phyloP scores from a whole-genome alignment of 208 protist genomes.

The Trypanosomatidae sp. region DNA sequence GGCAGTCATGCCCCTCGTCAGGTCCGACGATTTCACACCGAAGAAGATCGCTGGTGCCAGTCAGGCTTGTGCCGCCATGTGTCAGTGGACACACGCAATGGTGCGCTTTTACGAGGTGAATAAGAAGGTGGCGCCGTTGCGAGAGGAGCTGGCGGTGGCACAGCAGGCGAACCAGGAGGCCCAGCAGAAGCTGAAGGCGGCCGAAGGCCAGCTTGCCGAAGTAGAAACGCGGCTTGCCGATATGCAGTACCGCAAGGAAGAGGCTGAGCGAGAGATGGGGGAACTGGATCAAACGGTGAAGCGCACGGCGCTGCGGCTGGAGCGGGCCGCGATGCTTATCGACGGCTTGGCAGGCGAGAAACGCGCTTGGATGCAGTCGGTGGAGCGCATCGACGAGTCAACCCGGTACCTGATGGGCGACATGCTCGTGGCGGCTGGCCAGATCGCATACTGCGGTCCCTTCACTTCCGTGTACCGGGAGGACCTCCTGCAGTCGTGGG shows the following conservation, averaged over 20 bases:
- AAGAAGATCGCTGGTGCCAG: constrained; percentile 95
- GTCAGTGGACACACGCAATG: constrained; percentile 98
- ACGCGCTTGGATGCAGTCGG: constrained; percentile 90
- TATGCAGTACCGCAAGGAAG: constrained; percentile 93
- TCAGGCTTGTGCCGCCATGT: constrained; percentile 98
- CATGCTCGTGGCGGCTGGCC: constrained; percentile 95
- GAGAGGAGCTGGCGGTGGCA: constrained; percentile 85
- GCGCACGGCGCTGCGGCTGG: constrained; percentile 94
- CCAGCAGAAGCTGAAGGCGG: constrained; percentile 87
- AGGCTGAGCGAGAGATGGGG: constrained; percentile 93
- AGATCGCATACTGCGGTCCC: constrained; percentile 96
- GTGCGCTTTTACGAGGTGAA: constrained; percentile 96
- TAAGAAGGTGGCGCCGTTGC: constrained; percentile 95
- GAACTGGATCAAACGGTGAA: constrained; percentile 93
- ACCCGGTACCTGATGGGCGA: constrained; percentile 94
- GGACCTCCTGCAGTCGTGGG: constrained; percentile 87
- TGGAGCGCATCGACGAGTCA: constrained; percentile 87
- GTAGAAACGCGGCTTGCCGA: constrained; percentile 93
- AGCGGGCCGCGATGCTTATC: constrained; percentile 96
- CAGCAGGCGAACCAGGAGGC: constrained; percentile 93
- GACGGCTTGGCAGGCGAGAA: constrained; percentile 97
- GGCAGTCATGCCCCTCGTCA: constrained; percentile 92
- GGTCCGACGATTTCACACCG: constrained; percentile 95
- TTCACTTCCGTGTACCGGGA: constrained; percentile 95
- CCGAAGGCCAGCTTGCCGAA: constrained; percentile 87